These are phyloP conservation scores for Crithidia expoeki DNA, from an alignment of 208 protist species.

Conservation along the genomic window DNA sequence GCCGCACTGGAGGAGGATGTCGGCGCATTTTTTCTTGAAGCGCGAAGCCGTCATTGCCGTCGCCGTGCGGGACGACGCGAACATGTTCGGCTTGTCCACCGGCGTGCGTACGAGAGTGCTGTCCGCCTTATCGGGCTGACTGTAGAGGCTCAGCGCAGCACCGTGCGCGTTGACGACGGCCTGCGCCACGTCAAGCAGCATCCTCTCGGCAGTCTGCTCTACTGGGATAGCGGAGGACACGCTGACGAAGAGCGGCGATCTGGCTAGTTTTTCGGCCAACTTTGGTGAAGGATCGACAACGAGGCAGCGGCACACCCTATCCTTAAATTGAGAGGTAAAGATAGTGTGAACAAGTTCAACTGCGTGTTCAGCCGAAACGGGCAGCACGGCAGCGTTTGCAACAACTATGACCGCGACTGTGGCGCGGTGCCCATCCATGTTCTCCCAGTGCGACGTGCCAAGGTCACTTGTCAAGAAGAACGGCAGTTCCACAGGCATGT, in stretches of 20 bases:
- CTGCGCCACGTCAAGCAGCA: conserved; percentile 48
- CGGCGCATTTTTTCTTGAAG: conserved; percentile 65
- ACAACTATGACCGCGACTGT: conserved; percentile 70
- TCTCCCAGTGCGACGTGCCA: conserved; percentile 74
- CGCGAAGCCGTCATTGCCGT: conserved; percentile 27
- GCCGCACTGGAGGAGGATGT: conserved; percentile 74
- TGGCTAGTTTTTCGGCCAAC: conserved; percentile 18
- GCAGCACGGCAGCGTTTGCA: conserved; percentile 46
- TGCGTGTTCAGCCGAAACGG: conserved; percentile 32
- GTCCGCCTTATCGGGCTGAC: conserved; percentile 29
- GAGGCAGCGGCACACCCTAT: conserved; percentile 78
- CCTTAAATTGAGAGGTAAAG: conserved; percentile 64
- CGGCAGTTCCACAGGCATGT: conserved; percentile 32
- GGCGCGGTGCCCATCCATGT: conserved; percentile 69
- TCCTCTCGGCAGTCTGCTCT: conserved; percentile 34
- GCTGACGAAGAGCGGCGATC: conserved; percentile 23
- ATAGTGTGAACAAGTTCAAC: conserved; percentile 57
- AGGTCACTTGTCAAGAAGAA: conserved; percentile 51
- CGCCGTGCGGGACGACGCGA: conserved; percentile 15
- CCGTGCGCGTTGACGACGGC: conserved; percentile 33
- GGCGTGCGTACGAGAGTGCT: conserved; percentile 36
- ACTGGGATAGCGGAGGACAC: conserved; percentile 25
- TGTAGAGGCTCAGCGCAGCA: conserved; percentile 22
- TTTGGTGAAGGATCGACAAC: conserved; percentile 52
- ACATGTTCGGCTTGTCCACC: conserved; percentile 34